Percentiles rank a stretch among this genome's conserved stretches.
phyloP scores from a whole-genome alignment of 2,329 filamentous ascomycete genomes.

The Zasmidium cellare region DNA sequence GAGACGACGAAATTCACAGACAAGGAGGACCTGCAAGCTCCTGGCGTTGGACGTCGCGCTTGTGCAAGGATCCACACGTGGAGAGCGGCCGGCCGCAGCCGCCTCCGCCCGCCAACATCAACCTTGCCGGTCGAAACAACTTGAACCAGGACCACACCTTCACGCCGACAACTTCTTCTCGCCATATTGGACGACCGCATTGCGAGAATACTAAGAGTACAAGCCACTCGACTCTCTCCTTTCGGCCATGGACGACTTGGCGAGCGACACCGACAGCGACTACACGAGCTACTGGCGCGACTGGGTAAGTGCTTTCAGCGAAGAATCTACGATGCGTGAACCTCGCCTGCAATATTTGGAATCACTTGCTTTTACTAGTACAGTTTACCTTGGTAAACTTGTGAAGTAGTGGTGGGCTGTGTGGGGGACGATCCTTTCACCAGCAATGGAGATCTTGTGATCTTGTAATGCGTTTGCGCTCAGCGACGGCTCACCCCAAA shows the following conservation, averaged over 20 bases:
- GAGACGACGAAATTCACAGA: background rate
- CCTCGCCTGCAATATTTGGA: background rate
- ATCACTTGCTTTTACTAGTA: too few species aligned
- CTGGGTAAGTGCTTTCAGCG: conserved; percentile 66
- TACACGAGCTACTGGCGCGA: conserved; percentile 99
- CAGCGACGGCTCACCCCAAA: too few species aligned
- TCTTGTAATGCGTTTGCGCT: too few species aligned
- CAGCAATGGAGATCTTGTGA: too few species aligned
- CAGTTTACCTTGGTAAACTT: too few species aligned
- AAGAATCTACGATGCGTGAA: background rate
- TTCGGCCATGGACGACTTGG: conserved; percentile 84
- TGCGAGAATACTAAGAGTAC: background rate
- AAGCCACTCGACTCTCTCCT: background rate
- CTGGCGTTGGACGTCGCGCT: background rate
- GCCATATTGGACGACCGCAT: background rate
- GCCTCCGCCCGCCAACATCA: background rate
- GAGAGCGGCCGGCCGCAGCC: background rate
- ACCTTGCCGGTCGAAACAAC: background rate
- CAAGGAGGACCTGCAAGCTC: background rate
- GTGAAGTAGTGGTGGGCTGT: too few species aligned
- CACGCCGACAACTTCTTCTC: too few species aligned
- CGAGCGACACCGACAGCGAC: conserved; percentile 96
- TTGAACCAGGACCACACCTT: background rate
- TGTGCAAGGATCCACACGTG: background rate
- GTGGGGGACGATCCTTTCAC: too few species aligned